Base-by-base conservation (phyloP, 2,329 filamentous ascomycete species). In the Calonectria crousiana region DNA sequence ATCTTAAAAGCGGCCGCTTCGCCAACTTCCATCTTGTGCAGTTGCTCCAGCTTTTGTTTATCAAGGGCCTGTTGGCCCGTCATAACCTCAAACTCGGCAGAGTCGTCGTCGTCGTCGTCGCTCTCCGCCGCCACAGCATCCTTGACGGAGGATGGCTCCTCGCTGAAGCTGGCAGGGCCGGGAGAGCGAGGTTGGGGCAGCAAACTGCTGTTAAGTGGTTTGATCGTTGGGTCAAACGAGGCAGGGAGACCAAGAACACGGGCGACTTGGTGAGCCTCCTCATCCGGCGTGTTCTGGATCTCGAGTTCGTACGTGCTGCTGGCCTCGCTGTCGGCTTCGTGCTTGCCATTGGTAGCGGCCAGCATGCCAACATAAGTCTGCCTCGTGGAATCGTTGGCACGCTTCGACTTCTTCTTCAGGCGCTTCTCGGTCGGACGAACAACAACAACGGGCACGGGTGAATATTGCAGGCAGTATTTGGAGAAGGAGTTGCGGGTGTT, bases 381-480 rank as follows among this genome's bases (percentile, higher is more conserved):
- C 41, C 95, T 91, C 20, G 88, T 89, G 8, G 95, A 93, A 79
- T 98, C 95, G 69, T 94, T 92, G 66, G 92, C 90, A 36, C 96
- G 92, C 87, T 98, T 98, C 73, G 91, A 90, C 85, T 97, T 97
- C 87, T 97, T 97, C 86, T 97, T 97, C 82, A 95, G 91, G 26
- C 96, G 93, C 86, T 97, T 97, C 75, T 94, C 94, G 38, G 93
- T 94, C 44, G 96, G 95, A 5, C 96, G 92, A 13, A 98, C 96
- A 38, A 98, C 96, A 36, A 98, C 96, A 10, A 98, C 96, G 1
- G 96, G 96, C 1, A 98, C 95, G 0, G 96, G 95, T 2, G 95
- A 98, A 83, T 98, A 96, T 82, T 98, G 96, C 16, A 98, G 89
- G 81, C 96, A 98, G 85, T 98, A 98, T 83, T 98, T 98, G 32